These are phyloP conservation scores for Zychaea mexicana DNA, from an alignment of 371 early-diverging fungal genomes.

Conservation along the genomic window DNA sequence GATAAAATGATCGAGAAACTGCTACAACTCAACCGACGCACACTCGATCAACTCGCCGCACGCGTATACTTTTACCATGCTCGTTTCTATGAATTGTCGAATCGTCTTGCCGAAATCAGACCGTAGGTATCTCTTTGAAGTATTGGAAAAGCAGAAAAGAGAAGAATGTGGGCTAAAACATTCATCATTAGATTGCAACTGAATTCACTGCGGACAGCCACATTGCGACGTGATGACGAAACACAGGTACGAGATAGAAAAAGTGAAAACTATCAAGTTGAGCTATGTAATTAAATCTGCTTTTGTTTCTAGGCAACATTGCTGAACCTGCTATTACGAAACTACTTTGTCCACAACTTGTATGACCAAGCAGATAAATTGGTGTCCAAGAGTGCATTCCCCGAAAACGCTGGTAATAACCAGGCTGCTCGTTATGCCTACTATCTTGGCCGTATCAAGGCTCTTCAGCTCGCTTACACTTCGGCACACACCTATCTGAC, in stretches of 20 bases:
- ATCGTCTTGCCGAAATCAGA: conserved; percentile 74
- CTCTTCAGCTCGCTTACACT: conserved; percentile 95
- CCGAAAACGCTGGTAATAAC: conserved; percentile 89
- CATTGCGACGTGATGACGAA: conserved; percentile 88
- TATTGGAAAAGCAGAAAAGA: neutral
- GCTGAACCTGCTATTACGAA: conserved; percentile 86
- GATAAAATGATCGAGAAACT: conserved; percentile 64
- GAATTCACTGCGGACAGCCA: conserved; percentile 88
- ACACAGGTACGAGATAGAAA: conserved; percentile 37
- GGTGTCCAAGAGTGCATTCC: conserved; percentile 89
- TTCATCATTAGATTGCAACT: conserved; percentile 77
- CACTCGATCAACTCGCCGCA: conserved; percentile 88
- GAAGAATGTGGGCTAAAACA: too few relatives aligned
- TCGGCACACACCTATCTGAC: conserved; percentile 83
- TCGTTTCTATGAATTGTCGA: conserved; percentile 81
- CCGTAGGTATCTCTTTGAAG: conserved; percentile 49
- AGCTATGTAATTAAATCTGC: neutral
- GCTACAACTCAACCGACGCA: conserved; percentile 79
- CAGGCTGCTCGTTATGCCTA: conserved; percentile 95
- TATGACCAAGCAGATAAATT: conserved; percentile 97
- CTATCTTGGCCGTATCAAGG: conserved; percentile 93
- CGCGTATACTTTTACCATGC: conserved; percentile 92
- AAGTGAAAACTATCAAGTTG: neutral
- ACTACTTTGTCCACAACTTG: conserved; percentile 89
- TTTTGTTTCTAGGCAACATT: conserved; percentile 74